Base-by-base conservation (phyloP, 305 asterid genomes). In the Caryopteris hybrid region DNA sequence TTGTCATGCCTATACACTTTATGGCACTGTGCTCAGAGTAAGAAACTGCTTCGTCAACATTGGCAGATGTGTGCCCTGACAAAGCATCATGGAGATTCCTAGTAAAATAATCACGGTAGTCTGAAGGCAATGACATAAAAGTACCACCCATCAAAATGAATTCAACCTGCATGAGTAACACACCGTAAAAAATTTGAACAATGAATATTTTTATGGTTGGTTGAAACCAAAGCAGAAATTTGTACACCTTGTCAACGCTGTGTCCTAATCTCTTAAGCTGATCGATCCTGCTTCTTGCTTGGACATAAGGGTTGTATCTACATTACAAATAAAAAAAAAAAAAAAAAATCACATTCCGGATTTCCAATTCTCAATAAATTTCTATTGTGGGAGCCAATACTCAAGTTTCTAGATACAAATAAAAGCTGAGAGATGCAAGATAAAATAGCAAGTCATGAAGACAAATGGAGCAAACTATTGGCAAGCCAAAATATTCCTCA, bases 71-170 rank as follows among this genome's bases (percentile, higher is more conserved):
- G 74, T 94, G 96, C 27, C 99, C 99, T 4, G 99, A 94, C 66
- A 94, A 80, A 66, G 99, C 97, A 87, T 94, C 97, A 67, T 94
- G 99, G 34, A 94, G 96, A 81, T 94, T 94, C 76, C 97, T 80
- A 69, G 73, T 81, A 73, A 94, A 94, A 73, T 82, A 94, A 70
- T 94, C 96, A 43, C 99, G 94, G 81, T 94, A 94, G 17, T 94
- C 96, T 59, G 97, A 77, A 62, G 99, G 97, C 82, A 91, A 83
- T 4, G 99, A 94, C 99, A 91, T 91, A 81, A 94, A 94, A 61
- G 99, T 94, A 47, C 97, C 99, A 69, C 99, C 97, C 97, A 94
- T 94, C 85, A 94, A 79, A 77, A 94, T 94, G 79, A 94, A 94
- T 56, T 94, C 99, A 70, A 94, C 97, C 99, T 93, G 84, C 68